Evolutionary conservation across 2,329 filamentous ascomycete genomes (phyloP).

Genomic region (Colletotrichum abscissum): DNA sequence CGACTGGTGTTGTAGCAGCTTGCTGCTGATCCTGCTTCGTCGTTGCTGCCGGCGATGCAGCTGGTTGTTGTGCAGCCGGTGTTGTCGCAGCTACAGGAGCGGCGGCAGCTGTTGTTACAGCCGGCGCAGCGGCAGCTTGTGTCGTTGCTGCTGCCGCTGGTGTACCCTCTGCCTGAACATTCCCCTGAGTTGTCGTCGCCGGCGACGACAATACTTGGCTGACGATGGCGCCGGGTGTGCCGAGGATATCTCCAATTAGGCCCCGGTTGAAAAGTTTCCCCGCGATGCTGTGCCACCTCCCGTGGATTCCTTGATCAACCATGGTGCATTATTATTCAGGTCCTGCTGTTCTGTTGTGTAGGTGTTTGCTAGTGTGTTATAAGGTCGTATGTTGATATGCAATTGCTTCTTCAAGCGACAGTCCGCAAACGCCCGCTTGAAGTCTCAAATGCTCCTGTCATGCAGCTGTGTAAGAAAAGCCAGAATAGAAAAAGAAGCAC

Average conservation of each 20-base stretch:
- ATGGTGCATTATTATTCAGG: conserved; percentile 25
- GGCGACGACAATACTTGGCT: conserved; percentile 25
- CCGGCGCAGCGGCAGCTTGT: conserved; percentile 4
- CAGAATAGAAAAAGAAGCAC: not conserved
- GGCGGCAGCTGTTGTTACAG: conserved; percentile 11
- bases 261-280: conserved; percentile 13
- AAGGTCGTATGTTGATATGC: not conserved
- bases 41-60: not conserved
- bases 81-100: not conserved
- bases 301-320: conserved; percentile 18
- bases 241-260: conserved; percentile 19
- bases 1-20: not conserved
- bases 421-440: not conserved
- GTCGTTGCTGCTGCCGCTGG: not conserved
- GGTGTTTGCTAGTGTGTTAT: not conserved
- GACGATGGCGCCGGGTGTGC: conserved; percentile 3
- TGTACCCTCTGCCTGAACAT: not conserved
- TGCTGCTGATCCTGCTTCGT: conserved; percentile 11
- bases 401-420: not conserved
- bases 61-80: not conserved
- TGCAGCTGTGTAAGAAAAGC: not conserved
- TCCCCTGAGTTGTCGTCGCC: conserved; percentile 19
- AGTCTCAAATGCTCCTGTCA: not conserved
- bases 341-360: not conserved
- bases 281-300: conserved; percentile 1